Evolutionary conservation across 192 early-diverging fungal genomes (phyloP), one percentile per base, ranked within the genome.

Genomic region (Coemansia sp.): DNA sequence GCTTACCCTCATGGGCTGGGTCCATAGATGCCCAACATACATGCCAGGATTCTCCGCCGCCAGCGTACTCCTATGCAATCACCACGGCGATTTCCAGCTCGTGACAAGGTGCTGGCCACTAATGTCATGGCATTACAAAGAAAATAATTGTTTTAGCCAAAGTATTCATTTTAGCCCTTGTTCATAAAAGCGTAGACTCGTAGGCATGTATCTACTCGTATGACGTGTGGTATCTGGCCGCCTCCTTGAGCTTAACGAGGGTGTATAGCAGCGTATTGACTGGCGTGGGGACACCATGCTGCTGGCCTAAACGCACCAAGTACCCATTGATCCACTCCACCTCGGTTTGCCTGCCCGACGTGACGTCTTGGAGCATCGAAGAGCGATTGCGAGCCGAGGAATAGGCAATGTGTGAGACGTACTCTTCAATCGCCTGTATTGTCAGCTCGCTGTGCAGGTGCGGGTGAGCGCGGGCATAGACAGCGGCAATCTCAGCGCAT

Each of bases 291-390:
- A 87, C 67, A n/a, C 74, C 67, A 31, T 84, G 76, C 50, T 72
- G 61, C 37, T 74, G 59, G 39, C 77, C 88, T 34, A 79, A 60
- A 4, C 73, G 67, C 10, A 85, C 77, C 24, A 89, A 43, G 48
- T 84, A 85, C 6, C 87, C 87, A 56, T 84, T 86, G 65, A 86
- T 79, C 68, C 82, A 88, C 48, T 85, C 84, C 34, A 83, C 71
- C 61, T 86, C 66, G 0, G 85, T 88, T 38, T 65, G 76, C 9
- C 69, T 56, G 34, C 83, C 79, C 26, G 70, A 55, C 2, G 33
- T 20, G 0, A 85, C 62, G 13, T 84, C 84, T 65, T 80, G 77
- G n/a, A 85, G 65, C 70, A 88, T 88, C 13, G 80, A 73, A 28
- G 80, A 85, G 3, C 79, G 74, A 31, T 86, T 88, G 10, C 65